These are phyloP conservation scores for Ceratopteris richardii DNA, from an alignment of 75 land plant species.

Conservation along the genomic window DNA sequence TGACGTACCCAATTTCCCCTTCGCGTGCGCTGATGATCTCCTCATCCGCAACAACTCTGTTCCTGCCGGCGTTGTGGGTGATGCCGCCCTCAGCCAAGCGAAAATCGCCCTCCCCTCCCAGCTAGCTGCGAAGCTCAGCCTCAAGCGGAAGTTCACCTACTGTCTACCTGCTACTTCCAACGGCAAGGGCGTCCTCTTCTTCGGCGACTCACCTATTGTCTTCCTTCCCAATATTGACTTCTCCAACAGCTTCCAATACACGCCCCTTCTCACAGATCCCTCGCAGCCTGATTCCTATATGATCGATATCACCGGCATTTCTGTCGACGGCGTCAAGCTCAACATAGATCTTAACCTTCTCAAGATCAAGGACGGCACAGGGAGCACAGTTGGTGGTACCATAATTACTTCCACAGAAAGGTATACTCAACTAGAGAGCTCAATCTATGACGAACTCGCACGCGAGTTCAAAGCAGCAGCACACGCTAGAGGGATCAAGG, in stretches of 20 bases:
- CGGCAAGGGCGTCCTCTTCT: conserved; percentile 9
- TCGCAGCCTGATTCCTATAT: conserved; percentile 25
- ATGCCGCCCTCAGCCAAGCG: conserved; percentile 33
- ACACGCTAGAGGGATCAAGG: conserved; percentile 13
- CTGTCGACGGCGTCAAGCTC: conserved; percentile 16
- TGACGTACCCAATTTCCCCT: conserved; percentile 16
- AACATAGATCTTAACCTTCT: conserved; percentile 18
- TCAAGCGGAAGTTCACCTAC: conserved; percentile 1
- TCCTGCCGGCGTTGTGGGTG: conserved; percentile 23
- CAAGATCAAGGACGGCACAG: conserved; percentile 11
- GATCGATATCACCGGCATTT: conserved; percentile 35
- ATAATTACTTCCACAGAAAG: conserved; percentile 32
- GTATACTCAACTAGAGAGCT: conserved; percentile 34
- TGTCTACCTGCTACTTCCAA: not conserved
- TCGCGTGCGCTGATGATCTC: conserved; percentile 25
- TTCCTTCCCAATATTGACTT: conserved; percentile 22
- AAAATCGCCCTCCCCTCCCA: conserved; percentile 32
- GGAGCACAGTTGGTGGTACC: conserved; percentile 3
- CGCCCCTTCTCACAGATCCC: conserved; percentile 33
- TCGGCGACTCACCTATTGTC: conserved; percentile 18
- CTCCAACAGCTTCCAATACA: conserved; percentile 18
- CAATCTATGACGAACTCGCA: conserved; percentile 28
- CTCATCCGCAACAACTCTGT: not conserved
- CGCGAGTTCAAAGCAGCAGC: conserved; percentile 16
- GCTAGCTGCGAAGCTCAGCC: conserved; percentile 19